These are phyloP conservation scores for Talaromyces verruculosus DNA, from an alignment of 2,329 filamentous ascomycete genomes.

Conservation along the genomic window DNA sequence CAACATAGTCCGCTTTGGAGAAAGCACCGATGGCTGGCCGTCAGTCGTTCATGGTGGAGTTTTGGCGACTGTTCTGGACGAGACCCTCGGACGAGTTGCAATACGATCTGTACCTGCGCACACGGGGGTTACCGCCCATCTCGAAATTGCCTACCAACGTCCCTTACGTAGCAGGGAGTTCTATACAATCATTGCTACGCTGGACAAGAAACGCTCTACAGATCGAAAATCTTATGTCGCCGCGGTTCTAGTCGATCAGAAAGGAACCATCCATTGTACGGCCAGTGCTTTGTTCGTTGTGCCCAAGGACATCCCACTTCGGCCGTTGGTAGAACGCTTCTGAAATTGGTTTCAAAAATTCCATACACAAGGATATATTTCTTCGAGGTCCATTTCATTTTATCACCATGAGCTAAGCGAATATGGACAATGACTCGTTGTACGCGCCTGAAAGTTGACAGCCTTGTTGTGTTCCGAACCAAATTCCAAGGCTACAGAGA, in stretches of 20 bases:
- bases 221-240: slow-evolving; percentile 41
- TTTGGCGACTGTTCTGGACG: slow-evolving; percentile 67
- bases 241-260: slow-evolving; percentile 37
- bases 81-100: slow-evolving; percentile 66
- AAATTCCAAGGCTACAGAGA: background rate
- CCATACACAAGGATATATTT: background rate
- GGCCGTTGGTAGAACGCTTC: slow-evolving; percentile 42
- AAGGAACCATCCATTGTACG: slow-evolving; percentile 60
- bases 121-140: slow-evolving; percentile 57
- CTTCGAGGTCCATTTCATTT: background rate
- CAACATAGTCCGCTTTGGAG: slow-evolving; percentile 67
- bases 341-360: slow-evolving; percentile 24
- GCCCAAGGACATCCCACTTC: slow-evolving; percentile 51
- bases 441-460: background rate
- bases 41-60: slow-evolving; percentile 69
- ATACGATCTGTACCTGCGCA: slow-evolving; percentile 49
- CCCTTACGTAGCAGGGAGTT: slow-evolving; percentile 62
- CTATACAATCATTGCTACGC: slow-evolving; percentile 58
- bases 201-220: slow-evolving; percentile 42
- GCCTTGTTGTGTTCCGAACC: background rate
- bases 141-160: slow-evolving; percentile 62
- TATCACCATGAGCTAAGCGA: background rate
- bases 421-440: background rate
- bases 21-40: slow-evolving; percentile 68
- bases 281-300: slow-evolving; percentile 61